Evolutionary conservation across 2,329 filamentous ascomycete species (phyloP).

Genomic region (Aspergillus proliferans): DNA sequence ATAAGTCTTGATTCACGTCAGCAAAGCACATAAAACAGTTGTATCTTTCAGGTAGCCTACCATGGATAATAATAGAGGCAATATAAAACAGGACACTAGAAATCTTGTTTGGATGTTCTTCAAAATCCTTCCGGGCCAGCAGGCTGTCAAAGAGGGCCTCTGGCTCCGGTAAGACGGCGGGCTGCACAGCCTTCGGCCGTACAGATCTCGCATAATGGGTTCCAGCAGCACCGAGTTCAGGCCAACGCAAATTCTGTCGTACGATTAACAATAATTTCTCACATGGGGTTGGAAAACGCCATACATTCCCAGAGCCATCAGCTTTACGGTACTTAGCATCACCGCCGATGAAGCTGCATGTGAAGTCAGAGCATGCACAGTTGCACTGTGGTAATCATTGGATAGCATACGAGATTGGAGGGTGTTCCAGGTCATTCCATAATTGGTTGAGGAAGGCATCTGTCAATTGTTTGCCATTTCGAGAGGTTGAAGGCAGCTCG

Average conservation of each 20-base stretch:
- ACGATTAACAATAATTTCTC: conserved; percentile 31
- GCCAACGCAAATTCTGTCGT: conserved; percentile 55
- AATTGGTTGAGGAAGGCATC: conserved; percentile 48
- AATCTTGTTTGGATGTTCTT: conserved; percentile 64
- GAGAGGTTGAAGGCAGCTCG: conserved; percentile 31
- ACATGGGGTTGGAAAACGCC: conserved; percentile 14
- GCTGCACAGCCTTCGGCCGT: conserved; percentile 51
- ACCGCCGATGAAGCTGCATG: conserved; percentile 31
- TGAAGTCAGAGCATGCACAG: conserved; percentile 5
- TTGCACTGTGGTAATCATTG: conserved; percentile 12
- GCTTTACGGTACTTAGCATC: conserved; percentile 29
- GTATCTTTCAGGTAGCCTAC: conserved; percentile 16
- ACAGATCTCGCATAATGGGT: conserved; percentile 65
- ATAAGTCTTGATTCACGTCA: conserved; percentile 47
- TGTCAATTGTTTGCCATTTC: conserved; percentile 36
- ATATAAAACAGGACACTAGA: conserved; percentile 71
- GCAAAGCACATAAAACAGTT: neutral
- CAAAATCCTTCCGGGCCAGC: conserved; percentile 57
- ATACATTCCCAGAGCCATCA: conserved; percentile 39
- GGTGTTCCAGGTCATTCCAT: conserved; percentile 52
- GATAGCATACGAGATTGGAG: conserved; percentile 43
- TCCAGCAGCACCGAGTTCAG: conserved; percentile 58
- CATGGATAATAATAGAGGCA: conserved; percentile 61
- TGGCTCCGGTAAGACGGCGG: conserved; percentile 58
- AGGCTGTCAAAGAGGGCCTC: conserved; percentile 62